These are phyloP conservation scores for Umbelopsis sp. DNA, from an alignment of 192 early-diverging fungal genomes.

Conservation along the genomic window DNA sequence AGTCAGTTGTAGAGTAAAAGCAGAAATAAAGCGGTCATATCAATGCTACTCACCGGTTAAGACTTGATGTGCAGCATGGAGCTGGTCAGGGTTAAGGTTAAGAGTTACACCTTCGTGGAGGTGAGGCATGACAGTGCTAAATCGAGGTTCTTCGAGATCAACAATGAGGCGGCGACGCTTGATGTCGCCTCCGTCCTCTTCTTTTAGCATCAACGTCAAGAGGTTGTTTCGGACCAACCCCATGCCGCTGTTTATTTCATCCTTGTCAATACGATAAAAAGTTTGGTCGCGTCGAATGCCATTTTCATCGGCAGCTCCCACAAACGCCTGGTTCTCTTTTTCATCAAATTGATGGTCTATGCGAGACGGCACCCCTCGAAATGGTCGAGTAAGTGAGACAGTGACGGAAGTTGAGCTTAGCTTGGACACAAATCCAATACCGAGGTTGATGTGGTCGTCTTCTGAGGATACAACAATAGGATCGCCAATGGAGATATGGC, in stretches of 20 bases:
- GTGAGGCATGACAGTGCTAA: constrained; percentile 33
- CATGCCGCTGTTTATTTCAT: constrained; percentile 76
- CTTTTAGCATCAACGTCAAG: constrained; percentile 63
- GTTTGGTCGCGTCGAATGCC: constrained; percentile 24
- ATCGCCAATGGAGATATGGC: constrained; percentile 70
- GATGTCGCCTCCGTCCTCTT: constrained; percentile 48
- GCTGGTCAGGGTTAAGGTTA: constrained; percentile 75
- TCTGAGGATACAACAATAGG: constrained; percentile 83
- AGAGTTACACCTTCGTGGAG: background rate
- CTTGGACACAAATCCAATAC: constrained; percentile 72
- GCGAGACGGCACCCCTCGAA: constrained; percentile 61
- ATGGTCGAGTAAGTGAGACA: constrained; percentile 62
- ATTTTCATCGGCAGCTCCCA: constrained; percentile 32
- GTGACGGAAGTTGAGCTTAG: constrained; percentile 51
- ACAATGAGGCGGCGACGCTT: constrained; percentile 76
- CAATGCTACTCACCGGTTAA: constrained; percentile 44
- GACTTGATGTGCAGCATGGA: constrained; percentile 69
- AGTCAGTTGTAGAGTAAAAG: background rate
- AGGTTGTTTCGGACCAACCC: constrained; percentile 74
- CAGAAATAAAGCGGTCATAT: background rate
- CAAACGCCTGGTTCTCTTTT: constrained; percentile 61
- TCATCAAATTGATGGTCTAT: constrained; percentile 49
- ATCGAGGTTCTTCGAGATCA: constrained; percentile 73
- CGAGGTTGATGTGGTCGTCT: constrained; percentile 70
- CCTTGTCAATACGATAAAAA: constrained; percentile 80